Evolutionary conservation across 371 early-diverging fungal species (phyloP).

Genomic region (Fennellomyces sp.): DNA sequence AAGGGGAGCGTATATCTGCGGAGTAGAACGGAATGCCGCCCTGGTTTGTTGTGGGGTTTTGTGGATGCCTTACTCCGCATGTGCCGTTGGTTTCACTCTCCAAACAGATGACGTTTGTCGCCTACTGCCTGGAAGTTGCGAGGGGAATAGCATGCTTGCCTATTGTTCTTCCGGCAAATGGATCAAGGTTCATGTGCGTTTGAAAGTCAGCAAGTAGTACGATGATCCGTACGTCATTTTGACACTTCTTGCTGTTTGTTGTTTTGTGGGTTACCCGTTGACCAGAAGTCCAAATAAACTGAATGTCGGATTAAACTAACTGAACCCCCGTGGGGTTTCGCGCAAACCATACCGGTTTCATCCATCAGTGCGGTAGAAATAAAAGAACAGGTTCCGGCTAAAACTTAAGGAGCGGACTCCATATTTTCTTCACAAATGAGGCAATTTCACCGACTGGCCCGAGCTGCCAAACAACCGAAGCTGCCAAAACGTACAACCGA

Average conservation of each 20-base stretch:
- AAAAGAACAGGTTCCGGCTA: background rate
- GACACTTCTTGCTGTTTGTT: background rate
- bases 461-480: background rate
- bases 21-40: background rate
- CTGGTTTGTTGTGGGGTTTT: background rate
- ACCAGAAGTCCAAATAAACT: no score
- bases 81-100: background rate
- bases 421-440: background rate
- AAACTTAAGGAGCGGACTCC: constrained; percentile 4
- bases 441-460: background rate
- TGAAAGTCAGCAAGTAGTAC: constrained; percentile 3
- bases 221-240: background rate
- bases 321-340: no score
- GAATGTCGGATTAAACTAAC: no score
- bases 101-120: background rate
- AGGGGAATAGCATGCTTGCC: background rate
- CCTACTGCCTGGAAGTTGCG: background rate
- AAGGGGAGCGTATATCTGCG: background rate
- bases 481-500: constrained; percentile 5
- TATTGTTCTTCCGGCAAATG: constrained; percentile 1
- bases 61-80: background rate
- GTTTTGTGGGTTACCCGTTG: no score
- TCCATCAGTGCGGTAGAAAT: background rate
- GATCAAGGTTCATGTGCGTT: background rate
- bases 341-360: background rate